phyloP scores from a whole-genome alignment of 441 rosid genomes.

The Hura crepitans region DNA sequence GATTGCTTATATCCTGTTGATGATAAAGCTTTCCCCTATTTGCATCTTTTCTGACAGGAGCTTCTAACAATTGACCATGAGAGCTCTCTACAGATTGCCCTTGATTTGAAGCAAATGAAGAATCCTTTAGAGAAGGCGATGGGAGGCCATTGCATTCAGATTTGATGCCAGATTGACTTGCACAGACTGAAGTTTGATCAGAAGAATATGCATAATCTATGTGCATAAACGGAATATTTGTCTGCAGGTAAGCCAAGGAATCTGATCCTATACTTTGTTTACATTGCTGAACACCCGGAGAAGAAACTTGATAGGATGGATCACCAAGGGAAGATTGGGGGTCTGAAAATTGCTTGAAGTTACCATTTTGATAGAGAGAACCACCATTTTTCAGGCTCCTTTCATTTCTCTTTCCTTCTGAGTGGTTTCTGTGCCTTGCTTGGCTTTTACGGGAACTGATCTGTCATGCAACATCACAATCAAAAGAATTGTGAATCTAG shows the following conservation, averaged over 20 bases:
- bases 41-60: conserved; percentile 31
- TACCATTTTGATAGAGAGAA: conserved; percentile 35
- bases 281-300: conserved; percentile 30
- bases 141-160: conserved; percentile 44
- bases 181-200: conserved; percentile 47
- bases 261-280: conserved; percentile 27
- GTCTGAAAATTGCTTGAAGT: conserved; percentile 36
- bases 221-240: conserved; percentile 26
- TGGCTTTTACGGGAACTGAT: conserved; percentile 41
- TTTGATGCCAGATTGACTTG: conserved; percentile 44
- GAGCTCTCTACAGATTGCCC: conserved; percentile 45
- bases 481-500: not conserved
- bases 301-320: conserved; percentile 29
- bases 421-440: conserved; percentile 33
- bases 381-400: conserved; percentile 37
- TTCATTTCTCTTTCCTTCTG: conserved; percentile 44
- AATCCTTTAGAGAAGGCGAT: conserved; percentile 44
- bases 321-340: conserved; percentile 25
- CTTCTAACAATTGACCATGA: conserved; percentile 34
- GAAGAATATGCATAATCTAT: conserved; percentile 34
- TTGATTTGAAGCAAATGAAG: conserved; percentile 59
- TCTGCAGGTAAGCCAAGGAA: conserved; percentile 31
- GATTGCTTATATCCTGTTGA: conserved; percentile 26
- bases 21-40: conserved; percentile 32
- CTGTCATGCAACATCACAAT: conserved; percentile 36